Evolutionary conservation across 1,284 basidiomycete genomes (phyloP).

Genomic region (Cutaneotrichosporon cavernicola): DNA sequence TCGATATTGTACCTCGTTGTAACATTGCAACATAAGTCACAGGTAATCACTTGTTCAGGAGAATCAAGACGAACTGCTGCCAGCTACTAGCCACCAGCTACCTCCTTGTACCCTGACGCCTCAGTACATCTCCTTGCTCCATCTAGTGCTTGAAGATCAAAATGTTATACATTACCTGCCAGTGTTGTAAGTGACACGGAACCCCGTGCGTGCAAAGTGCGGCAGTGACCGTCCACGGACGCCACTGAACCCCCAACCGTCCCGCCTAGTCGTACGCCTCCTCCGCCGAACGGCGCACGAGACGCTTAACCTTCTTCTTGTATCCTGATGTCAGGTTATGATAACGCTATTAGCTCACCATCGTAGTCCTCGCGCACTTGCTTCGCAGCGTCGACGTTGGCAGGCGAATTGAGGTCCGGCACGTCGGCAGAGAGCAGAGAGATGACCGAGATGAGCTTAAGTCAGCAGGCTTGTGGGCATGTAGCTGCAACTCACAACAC

Average conservation of each 20-base stretch:
- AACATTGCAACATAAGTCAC: neutral
- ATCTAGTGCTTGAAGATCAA: neutral
- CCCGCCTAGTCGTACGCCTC: conserved; percentile 67
- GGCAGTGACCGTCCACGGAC: neutral
- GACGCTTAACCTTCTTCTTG: conserved; percentile 86
- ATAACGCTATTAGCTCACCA: conserved; percentile 55
- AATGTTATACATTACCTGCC: conserved; percentile 12
- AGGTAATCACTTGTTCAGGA: too few relatives aligned
- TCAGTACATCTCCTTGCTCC: neutral
- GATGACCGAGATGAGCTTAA: conserved; percentile 92
- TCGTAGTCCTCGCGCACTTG: conserved; percentile 73
- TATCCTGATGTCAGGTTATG: conserved; percentile 59
- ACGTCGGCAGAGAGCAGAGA: conserved; percentile 88
- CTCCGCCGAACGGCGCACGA: conserved; percentile 80
- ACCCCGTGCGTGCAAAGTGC: conserved; percentile 17
- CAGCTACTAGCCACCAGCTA: too few relatives aligned
- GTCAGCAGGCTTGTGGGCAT: conserved; percentile 5
- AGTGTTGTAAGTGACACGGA: conserved; percentile 9
- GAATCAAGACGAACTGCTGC: too few relatives aligned
- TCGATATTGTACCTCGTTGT: neutral
- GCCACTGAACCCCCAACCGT: neutral
- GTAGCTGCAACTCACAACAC: conserved; percentile 69
- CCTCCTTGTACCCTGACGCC: neutral
- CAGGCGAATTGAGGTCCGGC: conserved; percentile 92
- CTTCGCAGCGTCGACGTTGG: conserved; percentile 95